A percentile compares a stretch with the other conserved stretches of the same genome.
Evolutionary conservation across 305 asterid genomes (phyloP).

Genomic region (Nicotiana rustica): DNA sequence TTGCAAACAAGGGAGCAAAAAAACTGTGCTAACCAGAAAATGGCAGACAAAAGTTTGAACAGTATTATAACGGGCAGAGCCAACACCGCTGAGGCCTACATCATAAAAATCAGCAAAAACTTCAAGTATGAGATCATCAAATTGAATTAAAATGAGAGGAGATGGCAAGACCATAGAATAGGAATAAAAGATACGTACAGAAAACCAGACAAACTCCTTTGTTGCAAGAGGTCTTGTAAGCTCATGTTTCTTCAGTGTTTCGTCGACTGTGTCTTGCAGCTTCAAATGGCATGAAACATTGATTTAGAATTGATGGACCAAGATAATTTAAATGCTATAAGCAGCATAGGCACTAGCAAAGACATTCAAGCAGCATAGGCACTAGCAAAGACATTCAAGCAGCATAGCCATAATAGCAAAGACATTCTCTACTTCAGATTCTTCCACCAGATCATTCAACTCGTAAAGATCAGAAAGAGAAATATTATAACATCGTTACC

Average conservation of each 20-base stretch:
- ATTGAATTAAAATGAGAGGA: neutral
- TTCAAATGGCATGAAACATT: conserved; percentile 39
- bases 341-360: neutral
- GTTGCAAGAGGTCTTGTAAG: conserved; percentile 77
- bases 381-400: neutral
- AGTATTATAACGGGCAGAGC: conserved; percentile 75
- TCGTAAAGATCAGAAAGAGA: neutral
- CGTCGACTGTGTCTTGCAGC: conserved; percentile 78
- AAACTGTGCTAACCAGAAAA: conserved; percentile 66
- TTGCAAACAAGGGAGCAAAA: neutral
- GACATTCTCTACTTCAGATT: neutral
- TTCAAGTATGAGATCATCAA: neutral
- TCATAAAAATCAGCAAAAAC: conserved; percentile 40
- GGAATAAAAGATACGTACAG: conserved; percentile 53
- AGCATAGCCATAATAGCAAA: neutral
- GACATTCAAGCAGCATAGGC: too few relatives aligned
- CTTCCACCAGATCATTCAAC: conserved; percentile 5
- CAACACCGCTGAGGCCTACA: conserved; percentile 90
- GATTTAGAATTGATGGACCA: neutral
- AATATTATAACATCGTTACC: neutral
- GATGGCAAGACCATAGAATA: conserved; percentile 27
- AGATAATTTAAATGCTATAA: neutral
- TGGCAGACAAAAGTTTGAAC: conserved; percentile 61
- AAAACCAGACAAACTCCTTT: conserved; percentile 84
- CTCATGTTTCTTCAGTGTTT: conserved; percentile 77